phyloP scores from a whole-genome alignment of 495 filamentous ascomycete genomes.

The Talaromyces stipitatus region DNA sequence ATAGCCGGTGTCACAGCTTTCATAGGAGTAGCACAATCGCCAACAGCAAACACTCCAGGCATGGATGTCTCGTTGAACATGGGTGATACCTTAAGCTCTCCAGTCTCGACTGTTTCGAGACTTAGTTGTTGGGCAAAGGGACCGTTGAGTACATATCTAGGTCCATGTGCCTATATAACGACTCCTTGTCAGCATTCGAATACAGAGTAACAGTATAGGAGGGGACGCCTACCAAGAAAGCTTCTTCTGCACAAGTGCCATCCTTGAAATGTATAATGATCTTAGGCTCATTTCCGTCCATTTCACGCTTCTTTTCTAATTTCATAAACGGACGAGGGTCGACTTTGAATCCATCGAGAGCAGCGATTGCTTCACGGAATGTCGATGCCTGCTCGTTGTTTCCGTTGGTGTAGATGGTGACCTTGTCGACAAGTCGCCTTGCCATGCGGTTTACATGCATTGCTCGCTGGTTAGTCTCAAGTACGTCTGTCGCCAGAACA shows the following conservation, averaged over 20 bases:
- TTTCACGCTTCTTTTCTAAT: slow-evolving; percentile 7
- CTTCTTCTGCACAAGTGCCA: slow-evolving; percentile 8
- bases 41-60: slow-evolving; percentile 31
- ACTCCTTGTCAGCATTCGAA: too few species aligned
- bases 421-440: slow-evolving; percentile 9
- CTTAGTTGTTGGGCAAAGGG: slow-evolving; percentile 23
- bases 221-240: slow-evolving; percentile 8
- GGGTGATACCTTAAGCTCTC: slow-evolving; percentile 19
- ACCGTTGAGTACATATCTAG: slow-evolving; percentile 12
- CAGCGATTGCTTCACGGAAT: neutral
- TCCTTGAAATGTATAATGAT: slow-evolving; percentile 8
- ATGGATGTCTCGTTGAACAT: slow-evolving; percentile 28
- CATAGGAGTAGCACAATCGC: slow-evolving; percentile 21
- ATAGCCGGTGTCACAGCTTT: slow-evolving; percentile 14
- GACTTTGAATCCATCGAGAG: slow-evolving; percentile 2
- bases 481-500: slow-evolving; percentile 22
- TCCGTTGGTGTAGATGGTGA: slow-evolving; percentile 26
- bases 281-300: neutral
- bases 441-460: slow-evolving; percentile 14
- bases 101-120: slow-evolving; percentile 17
- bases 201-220: neutral
- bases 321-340: slow-evolving; percentile 10
- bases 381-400: neutral
- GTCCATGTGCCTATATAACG: slow-evolving; percentile 11
- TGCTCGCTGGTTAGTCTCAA: slow-evolving; percentile 6